These are phyloP conservation scores for Didymella exigua DNA, from an alignment of 2,329 filamentous ascomycete genomes.

Conservation along the genomic window DNA sequence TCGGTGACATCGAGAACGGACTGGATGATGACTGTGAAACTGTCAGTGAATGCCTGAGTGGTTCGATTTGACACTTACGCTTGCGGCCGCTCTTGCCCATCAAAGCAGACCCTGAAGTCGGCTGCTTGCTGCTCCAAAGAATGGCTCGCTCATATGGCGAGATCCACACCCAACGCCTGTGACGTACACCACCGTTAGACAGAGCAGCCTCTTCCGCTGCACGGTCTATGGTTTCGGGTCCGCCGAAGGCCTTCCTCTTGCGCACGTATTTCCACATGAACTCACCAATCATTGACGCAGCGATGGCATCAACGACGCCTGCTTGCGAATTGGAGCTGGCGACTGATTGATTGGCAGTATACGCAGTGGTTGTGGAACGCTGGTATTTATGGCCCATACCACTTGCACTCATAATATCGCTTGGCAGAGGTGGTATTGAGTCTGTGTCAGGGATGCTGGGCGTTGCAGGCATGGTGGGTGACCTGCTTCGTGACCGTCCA, in stretches of 20 bases:
- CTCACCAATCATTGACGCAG: constrained; percentile 97
- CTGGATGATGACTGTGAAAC: constrained; percentile 78
- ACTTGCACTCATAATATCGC: constrained; percentile 66
- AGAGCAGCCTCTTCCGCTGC: constrained; percentile 63
- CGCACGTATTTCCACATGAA: constrained; percentile 95
- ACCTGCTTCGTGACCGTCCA: constrained; percentile 53
- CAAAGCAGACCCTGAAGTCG: constrained; percentile 81
- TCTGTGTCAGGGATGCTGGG: constrained; percentile 73
- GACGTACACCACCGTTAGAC: constrained; percentile 73
- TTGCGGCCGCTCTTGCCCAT: constrained; percentile 95
- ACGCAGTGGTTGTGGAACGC: constrained; percentile 64
- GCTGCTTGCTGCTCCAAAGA: constrained; percentile 98
- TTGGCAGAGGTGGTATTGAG: constrained; percentile 72
- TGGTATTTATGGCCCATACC: constrained; percentile 59
- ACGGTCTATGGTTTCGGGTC: constrained; percentile 63
- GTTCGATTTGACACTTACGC: constrained; percentile 64
- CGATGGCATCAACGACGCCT: constrained; percentile 92
- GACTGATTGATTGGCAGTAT: constrained; percentile 62
- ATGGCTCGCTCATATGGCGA: constrained; percentile 95
- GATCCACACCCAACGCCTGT: constrained; percentile 98
- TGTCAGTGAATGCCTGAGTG: constrained; percentile 19
- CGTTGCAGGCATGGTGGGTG: constrained; percentile 68
- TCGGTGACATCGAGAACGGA: constrained; percentile 97
- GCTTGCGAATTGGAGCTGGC: constrained; percentile 69
- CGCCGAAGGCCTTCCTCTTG: constrained; percentile 87